phyloP scores from a whole-genome alignment of 2,329 filamentous ascomycete genomes.

The Graphilbum fragrans region DNA sequence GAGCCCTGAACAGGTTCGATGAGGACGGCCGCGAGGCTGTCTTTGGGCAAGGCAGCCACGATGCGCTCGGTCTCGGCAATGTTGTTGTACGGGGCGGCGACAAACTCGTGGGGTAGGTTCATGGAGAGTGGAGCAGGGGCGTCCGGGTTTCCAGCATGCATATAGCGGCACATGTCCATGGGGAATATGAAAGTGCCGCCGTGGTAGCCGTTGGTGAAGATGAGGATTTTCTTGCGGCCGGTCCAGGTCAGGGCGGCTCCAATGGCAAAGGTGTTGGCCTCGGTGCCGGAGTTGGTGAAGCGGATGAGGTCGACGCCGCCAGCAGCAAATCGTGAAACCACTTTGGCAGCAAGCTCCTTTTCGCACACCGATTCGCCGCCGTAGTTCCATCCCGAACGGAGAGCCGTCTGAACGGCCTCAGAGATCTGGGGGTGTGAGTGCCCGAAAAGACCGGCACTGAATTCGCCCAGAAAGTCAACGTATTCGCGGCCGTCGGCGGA shows the following conservation, averaged over 20 bases:
- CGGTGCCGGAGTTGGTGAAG: conserved; percentile 53
- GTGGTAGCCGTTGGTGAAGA: conserved; percentile 35
- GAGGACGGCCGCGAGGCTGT: conserved; percentile 45
- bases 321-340: conserved; percentile 34
- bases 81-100: conserved; percentile 52
- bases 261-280: conserved; percentile 46
- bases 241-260: conserved; percentile 34
- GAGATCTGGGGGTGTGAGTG: conserved; percentile 39
- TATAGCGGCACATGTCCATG: conserved; percentile 9
- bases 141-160: conserved; percentile 9
- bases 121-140: conserved; percentile 28
- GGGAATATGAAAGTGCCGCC: conserved; percentile 28
- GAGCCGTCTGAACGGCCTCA: conserved; percentile 1
- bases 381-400: conserved; percentile 34
- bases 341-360: conserved; percentile 30
- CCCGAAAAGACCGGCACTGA: conserved; percentile 52
- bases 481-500: conserved; percentile 26
- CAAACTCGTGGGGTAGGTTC: conserved; percentile 36
- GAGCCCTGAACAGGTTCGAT: conserved; percentile 54
- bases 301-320: conserved; percentile 35
- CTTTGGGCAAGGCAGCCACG: conserved; percentile 23
- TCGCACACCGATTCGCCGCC: conserved; percentile 39
- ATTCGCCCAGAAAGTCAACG: conserved; percentile 49
- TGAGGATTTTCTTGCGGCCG: conserved; percentile 28
- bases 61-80: conserved; percentile 29